phyloP scores from a whole-genome alignment of 176 grass and related monocot genomes.

The Cocos nucifera region DNA sequence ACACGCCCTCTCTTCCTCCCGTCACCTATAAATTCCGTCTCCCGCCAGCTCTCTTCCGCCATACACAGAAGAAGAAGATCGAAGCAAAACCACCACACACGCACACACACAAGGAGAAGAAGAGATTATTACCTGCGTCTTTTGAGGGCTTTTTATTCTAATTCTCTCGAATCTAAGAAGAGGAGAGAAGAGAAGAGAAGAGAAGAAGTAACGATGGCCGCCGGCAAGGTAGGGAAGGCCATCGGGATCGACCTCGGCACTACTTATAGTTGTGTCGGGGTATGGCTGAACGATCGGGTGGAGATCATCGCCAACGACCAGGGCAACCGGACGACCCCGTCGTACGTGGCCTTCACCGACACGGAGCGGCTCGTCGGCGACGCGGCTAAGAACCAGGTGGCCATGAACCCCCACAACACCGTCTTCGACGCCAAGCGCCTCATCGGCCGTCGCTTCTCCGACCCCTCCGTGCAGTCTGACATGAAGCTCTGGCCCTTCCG shows the following conservation, averaged over 20 bases:
- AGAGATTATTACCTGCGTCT: too few species aligned
- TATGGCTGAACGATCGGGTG: constrained; percentile 6
- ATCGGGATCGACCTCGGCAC: constrained; percentile 21
- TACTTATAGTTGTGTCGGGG: constrained; percentile 19
- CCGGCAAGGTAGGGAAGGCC: background rate
- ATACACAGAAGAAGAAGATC: too few species aligned
- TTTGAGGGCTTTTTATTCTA: too few species aligned
- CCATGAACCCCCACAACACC: constrained; percentile 23
- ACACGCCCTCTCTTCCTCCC: too few species aligned
- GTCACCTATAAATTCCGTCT: too few species aligned
- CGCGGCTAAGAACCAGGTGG: constrained; percentile 14
- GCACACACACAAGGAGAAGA: too few species aligned
- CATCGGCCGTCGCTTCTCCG: constrained; percentile 10
- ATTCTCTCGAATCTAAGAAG: too few species aligned
- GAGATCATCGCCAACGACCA: constrained; percentile 26
- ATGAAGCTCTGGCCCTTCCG: constrained; percentile 22
- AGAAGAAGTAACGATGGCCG: background rate
- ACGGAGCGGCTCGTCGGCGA: constrained; percentile 16
- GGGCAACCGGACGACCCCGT: constrained; percentile 24
- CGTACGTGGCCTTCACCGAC: constrained; percentile 21
- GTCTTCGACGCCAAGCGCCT: constrained; percentile 24
- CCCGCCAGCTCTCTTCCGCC: too few species aligned
- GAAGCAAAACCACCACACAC: too few species aligned
- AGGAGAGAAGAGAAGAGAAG: background rate
- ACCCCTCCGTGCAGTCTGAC: constrained; percentile 13